Base-by-base conservation (phyloP, 345 rosid genomes). In the Corchorus capsularis region DNA sequence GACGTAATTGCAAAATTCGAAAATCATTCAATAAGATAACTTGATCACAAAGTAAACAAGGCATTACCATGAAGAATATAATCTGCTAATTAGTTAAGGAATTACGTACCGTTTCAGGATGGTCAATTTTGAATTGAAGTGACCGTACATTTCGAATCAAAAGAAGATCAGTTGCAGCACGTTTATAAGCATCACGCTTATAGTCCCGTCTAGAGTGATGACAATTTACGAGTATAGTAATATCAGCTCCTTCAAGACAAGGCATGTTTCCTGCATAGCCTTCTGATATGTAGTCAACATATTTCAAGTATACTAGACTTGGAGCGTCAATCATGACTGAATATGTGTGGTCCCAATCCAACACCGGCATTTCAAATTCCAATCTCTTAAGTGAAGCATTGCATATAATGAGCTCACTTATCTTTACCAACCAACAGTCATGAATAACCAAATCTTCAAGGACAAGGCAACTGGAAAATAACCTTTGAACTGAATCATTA, bases 311-410 rank as follows among this genome's bases (percentile, higher is more conserved):
- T 6, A 32, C 47, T 34, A 70, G 60, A 53, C 3, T 53, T 35
- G 73, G 73, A 8, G 61, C 61, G 52, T 49, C 34, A 52, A 70
- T 27, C 60, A 0, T 8, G 1, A 50, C 3, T 12, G 4, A n/a
- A 35, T 19, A 22, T 27, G 17, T 7, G 12, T 4, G 2, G 34
- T 27, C 8, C 5, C 1, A 32, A 0, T 39, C 2, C 27, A 27
- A 27, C 27, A 27, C 27, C 1, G 27, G 27, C 27, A 27, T 27
- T 27, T 27, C 27, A 27, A 27, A 27, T 27, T 27, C 10, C 27
- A 69, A 15, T 27, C 20, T 52, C 73, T 70, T 70, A n/a, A 70
- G 73, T 52, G 59, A 47, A 52, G 8, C 22, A 10, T 5, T 49
- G 53, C 6, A 2, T 11, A 70, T 50, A 16, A 4, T 52, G 57